A percentile compares a stretch with the other conserved stretches of the same genome.
Conservation (phyloP, 2,329 filamentous ascomycete genomes). For the Myriosclerotinia scirpicola region DNA sequence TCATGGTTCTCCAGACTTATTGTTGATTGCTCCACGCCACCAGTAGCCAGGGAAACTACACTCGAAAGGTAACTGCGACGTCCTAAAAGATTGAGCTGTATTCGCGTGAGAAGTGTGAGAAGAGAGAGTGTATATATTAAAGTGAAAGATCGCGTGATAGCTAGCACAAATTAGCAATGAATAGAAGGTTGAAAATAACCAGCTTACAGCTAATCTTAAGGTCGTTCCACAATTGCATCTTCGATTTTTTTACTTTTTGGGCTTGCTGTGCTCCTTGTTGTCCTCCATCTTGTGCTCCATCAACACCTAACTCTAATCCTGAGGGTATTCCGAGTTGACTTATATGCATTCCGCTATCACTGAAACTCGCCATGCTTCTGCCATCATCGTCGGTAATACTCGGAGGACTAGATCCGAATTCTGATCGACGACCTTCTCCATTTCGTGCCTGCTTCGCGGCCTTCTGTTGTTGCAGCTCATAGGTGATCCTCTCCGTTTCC, state of each 20-base stretch:
- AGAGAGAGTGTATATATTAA: conserved; percentile 88
- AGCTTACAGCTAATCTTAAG: conserved; percentile 87
- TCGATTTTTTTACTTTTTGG: conserved; percentile 68
- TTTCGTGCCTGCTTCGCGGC: conserved; percentile 66
- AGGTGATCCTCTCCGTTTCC: conserved; percentile 88
- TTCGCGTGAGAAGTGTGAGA: conserved; percentile 85
- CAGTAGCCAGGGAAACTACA: conserved; percentile 85
- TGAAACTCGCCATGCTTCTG: conserved; percentile 72
- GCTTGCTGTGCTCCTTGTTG: conserved; percentile 46
- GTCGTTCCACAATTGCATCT: conserved; percentile 95
- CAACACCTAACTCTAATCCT: conserved; percentile 46
- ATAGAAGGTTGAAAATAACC: conserved; percentile 26
- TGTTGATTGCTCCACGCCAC: conserved; percentile 64
- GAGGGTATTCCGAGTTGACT: conserved; percentile 68
- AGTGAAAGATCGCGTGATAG: conserved; percentile 87
- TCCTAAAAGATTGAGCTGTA: conserved; percentile 95
- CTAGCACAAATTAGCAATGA: conserved; percentile 47
- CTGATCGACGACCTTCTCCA: conserved; percentile 48
- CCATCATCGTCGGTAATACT: conserved; percentile 82
- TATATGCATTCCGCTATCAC: conserved; percentile 79
- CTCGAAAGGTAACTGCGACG: conserved; percentile 94
- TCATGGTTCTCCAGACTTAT: conserved; percentile 94
- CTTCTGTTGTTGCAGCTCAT: conserved; percentile 93
- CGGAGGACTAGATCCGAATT: conserved; percentile 47
- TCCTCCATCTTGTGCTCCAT: conserved; percentile 44